These are phyloP conservation scores for Aspergillus caelatus DNA, from an alignment of 2,329 filamentous ascomycete species.

Conservation along the genomic window DNA sequence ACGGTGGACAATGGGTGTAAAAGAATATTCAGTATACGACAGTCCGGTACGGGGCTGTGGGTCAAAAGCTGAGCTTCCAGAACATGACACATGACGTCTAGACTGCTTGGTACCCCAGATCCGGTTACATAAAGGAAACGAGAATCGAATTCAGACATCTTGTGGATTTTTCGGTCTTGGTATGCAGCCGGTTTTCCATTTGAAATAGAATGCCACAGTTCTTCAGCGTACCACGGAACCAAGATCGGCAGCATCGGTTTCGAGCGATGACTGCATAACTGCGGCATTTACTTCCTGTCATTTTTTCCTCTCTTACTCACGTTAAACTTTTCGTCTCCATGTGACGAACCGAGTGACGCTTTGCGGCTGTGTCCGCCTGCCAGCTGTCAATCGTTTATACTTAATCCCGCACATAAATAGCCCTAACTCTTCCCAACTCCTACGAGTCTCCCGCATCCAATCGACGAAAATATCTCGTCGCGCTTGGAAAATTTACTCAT, in stretches of 20 bases:
- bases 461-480: not conserved
- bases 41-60: no score
- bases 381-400: not conserved
- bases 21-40: no score
- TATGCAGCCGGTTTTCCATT: not conserved
- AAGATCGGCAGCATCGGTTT: not conserved
- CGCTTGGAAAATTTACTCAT: not conserved
- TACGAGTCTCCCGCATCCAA: not conserved
- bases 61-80: no score
- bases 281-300: not conserved
- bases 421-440: not conserved
- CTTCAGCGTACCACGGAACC: not conserved
- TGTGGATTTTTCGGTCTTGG: no score
- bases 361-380: constrained; percentile 2
- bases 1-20: no score
- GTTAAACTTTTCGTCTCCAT: not conserved
- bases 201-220: not conserved
- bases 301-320: not conserved
- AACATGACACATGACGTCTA: no score
- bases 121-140: no score
- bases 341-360: not conserved
- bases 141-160: no score
- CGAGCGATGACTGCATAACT: not conserved
- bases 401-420: not conserved
- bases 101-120: no score